Evolutionary conservation across 164 flowering plant genomes (phyloP), one percentile per base, ranked within the genome.

Genomic region (Tetrastigma voinierianum): DNA sequence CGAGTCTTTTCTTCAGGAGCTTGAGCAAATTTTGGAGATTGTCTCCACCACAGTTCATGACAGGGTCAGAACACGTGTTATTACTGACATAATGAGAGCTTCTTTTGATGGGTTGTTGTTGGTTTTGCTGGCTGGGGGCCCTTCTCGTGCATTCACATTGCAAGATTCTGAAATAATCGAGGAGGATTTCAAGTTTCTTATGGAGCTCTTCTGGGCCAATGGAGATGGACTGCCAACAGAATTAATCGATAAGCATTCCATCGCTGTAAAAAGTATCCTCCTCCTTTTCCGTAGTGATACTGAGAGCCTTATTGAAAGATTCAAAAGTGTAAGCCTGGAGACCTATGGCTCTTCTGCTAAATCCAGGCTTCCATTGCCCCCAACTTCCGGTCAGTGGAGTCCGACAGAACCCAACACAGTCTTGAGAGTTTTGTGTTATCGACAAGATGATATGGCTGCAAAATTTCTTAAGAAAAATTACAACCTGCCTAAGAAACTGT

Each of bases 161-260:
- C 82, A 80, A 72, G 97, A 91, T 76, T 85, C 80, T 49, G 76
- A 67, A 48, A 64, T 85, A 9, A 73, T 93, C 61, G 90, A 84
- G 63, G 96, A 93, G 67, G 98, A 91, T 74, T 88, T 93, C 51
- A 79, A 78, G 78, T 68, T 75, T 59, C 87, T 93, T 5, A 77
- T 46, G 15, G 91, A 87, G 32, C 72, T 93, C 5, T 93, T 79
- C 74, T 86, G 96, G 87, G 80, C 94, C 18, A 82, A 86, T 65
- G 97, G 97, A 4, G 98, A 91, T 77, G 98, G 98, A 45, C 70
- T 93, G 70, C 91, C 97, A 0, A 65, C 70, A 44, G 98, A 93
- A n/a, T 62, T 90, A 57, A 87, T 93, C 2, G 89, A 85, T 9
- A 90, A 79, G 74, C 67, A 51, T n/a, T 85, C 98, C 25, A 65